Evolutionary conservation across 768 basidiomycete genomes (phyloP), one percentile per base, ranked within the genome.

Genomic region (Kwoniella mangroviensis): DNA sequence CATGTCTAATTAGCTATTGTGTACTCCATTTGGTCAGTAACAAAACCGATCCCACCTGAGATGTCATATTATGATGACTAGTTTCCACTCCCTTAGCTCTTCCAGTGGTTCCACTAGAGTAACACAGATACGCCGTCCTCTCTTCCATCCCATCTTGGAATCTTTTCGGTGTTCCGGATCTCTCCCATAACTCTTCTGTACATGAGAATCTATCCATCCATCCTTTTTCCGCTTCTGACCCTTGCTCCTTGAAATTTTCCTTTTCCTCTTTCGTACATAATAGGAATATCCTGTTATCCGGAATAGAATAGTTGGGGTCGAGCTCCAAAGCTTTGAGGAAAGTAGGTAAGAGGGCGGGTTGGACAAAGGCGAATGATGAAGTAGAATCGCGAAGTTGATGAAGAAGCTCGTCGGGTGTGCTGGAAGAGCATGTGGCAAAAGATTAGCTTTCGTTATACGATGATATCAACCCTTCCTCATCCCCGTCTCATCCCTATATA

Each of bases 351-450:
- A 90, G 85, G 0, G 87, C 84, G n/a, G 91, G 91, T 67, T 88
- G 88, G 12, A 87, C 85, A 65, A 93, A 88, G 26, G 93, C 80
- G 21, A 90, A 72, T 59, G 86, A 85, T 0, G 93, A 90, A 3
- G 86, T 83, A 63, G 89, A 89, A 76, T 94, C 89, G 13, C 72
- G 83, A 68, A 91, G 89, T 79, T 95, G 93, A 81, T 88, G 88
- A 0, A 85, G 86, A 0, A 94, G 86, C 77, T 95, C 93, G 9
- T 83, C 78, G 3, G 88, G 80, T 4, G 88, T 90, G 76, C 92
- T 94, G 0, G 85, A 17, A 21, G 4, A 42, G 34, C 34, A 34
- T 7, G 34, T n/a, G 15, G 10, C 9, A 17, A 15, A n/a, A 42
- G 12, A 42, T 60, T 21, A 28, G 22, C 34, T 60, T 34, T 34